Base-by-base conservation (phyloP, 306 rosid species). In the Sphenostylis stenocarpa region DNA sequence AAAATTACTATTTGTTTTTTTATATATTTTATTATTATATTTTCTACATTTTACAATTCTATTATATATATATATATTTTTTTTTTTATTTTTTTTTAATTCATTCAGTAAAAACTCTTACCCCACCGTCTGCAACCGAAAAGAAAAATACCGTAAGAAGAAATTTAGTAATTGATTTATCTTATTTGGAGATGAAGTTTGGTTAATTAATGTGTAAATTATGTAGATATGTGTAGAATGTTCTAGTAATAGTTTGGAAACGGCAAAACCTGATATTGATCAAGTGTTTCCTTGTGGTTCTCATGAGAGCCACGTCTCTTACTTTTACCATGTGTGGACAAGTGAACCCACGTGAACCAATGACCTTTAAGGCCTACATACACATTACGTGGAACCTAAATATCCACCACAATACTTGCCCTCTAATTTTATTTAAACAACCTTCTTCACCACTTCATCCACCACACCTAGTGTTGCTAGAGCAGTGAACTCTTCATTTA, bases 261-360 rank as follows among this genome's bases (percentile, higher is more conserved):
- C n/a, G n/a, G n/a, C n/a, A n/a, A n/a, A n/a, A n/a, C n/a, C n/a
- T n/a, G n/a, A n/a, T n/a, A n/a, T n/a, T n/a, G n/a, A n/a, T n/a
- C n/a, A n/a, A n/a, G n/a, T 11, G 16, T 41, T 41, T 41, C 1
- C 2, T 41, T 41, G 1, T 52, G 83, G 83, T 64, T 9, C 13
- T 19, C 1, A 45, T 3, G 17, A 1, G 19, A 76, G 77, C 88
- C 88, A 86, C 88, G 84, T 80, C 80, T 72, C 19, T 0, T 3
- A 3, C 70, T 64, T 79, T 57, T 33, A 11, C 39, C 39, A 77
- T 82, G 82, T 81, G 84, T 76, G 82, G 81, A 69, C 88, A 77
- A 82, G 14, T 7, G 5, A 73, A 81, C 74, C 85, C 85, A 84
- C 81, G 88, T 80, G 90, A 82, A 3, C 82, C 83, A 78, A 78